Base-by-base conservation (phyloP, 2,329 filamentous ascomycete species). In the Fusarium sp. region DNA sequence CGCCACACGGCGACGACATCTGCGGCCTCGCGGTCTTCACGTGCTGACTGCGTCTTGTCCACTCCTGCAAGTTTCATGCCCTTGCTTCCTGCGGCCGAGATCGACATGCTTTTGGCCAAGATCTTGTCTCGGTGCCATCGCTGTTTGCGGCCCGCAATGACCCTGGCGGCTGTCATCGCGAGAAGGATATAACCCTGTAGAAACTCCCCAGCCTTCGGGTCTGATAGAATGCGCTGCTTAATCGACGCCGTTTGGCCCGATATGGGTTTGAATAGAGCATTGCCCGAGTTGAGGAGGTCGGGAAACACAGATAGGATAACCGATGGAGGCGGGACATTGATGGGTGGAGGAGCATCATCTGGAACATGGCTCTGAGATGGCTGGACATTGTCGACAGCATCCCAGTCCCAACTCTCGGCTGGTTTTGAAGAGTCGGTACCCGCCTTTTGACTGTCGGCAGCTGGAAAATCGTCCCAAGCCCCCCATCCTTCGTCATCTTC, bases 21-120 rank as follows among this genome's bases (percentile, higher is more conserved):
- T 9, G 92, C 90, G 1, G 91, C 93, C 83, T 98, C 95, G 74
- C 95, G 90, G 73, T 97, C 93, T 84, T 98, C 96, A 67, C 94
- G 93, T 27, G 90, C 87, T n/a, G 90, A 87, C 81, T 98, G 95
- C 4, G 91, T 89, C 83, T 93, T 96, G 83, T 98, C 95, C 45
- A 98, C 86, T 14, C 94, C 93, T 0, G 93, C 90, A 22, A 98
- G 89, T 83, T 98, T 98, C 96, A 98, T 98, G 4, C 96, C 92
- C 77, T 94, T 94, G 63, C 91, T 90, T 4, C 91, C 92, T 3
- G 92, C 89, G 17, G 91, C 90, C 1, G 94, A 94, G 70, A 98
- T 97, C 66, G 93, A 91, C 94, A 97, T 98, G 79, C 92, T 92
- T 82, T 98, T 95, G 2, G 94, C 90, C 14, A 98, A 86, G 71